These are phyloP conservation scores for Pholiota conissans DNA, from an alignment of 768 basidiomycete genomes.

Conservation along the genomic window DNA sequence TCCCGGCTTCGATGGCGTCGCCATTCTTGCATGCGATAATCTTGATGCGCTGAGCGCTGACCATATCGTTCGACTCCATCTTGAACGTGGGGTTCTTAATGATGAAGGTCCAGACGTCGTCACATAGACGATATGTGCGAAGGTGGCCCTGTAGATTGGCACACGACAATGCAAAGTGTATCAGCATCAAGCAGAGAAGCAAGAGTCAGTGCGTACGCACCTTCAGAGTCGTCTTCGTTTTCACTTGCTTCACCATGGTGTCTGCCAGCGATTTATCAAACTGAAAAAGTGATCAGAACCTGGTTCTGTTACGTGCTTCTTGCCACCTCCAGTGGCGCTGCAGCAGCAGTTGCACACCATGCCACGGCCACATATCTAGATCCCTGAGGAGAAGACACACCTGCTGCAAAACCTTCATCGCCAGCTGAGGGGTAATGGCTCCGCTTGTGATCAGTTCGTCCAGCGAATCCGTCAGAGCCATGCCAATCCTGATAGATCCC, in stretches of 20 bases:
- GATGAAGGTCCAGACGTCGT: constrained; percentile 99
- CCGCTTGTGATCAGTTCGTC: constrained; percentile 98
- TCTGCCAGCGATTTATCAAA: constrained; percentile 97
- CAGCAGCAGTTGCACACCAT: background rate
- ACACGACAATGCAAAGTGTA: background rate
- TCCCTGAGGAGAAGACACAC: constrained; percentile 42
- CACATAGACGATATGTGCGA: constrained; percentile 88
- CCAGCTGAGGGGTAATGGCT: constrained; percentile 94
- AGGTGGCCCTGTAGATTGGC: constrained; percentile 70
- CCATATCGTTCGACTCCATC: constrained; percentile 88
- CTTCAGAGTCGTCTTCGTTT: constrained; percentile 93
- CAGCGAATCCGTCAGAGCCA: constrained; percentile 95
- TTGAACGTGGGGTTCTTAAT: constrained; percentile 93
- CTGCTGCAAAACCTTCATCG: constrained; percentile 99
- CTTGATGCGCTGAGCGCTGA: constrained; percentile 80
- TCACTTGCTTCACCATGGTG: constrained; percentile 90
- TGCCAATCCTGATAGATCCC: constrained; percentile 71
- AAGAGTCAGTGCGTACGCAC: constrained; percentile 39
- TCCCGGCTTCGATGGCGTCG: constrained; percentile 80
- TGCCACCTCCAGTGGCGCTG: background rate
- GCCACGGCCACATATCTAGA: background rate
- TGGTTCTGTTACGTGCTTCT: background rate
- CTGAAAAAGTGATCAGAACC: constrained; percentile 39
- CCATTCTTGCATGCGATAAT: constrained; percentile 99
- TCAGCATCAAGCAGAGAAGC: background rate